A percentile compares a stretch with the other conserved stretches of the same genome.
Evolutionary conservation across 495 filamentous ascomycete genomes (phyloP).

Genomic region (Chaetomidium leptoderma): DNA sequence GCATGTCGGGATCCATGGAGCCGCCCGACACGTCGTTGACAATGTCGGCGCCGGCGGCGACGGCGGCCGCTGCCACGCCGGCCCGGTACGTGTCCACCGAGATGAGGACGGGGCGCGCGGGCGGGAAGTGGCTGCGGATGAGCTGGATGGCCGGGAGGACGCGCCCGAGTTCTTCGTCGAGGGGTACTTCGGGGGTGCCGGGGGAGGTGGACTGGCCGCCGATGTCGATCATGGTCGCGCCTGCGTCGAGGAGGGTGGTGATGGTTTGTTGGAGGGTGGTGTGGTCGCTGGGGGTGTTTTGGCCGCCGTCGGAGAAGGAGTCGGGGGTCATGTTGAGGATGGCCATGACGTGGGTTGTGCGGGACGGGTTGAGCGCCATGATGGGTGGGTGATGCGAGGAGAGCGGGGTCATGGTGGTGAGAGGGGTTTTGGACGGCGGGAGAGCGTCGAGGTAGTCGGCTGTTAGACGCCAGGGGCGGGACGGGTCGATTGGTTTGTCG

Average conservation of each 20-base stretch:
- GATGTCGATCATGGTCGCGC: slow-evolving; percentile 83
- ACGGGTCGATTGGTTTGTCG: slow-evolving; percentile 47
- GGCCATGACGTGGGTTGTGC: slow-evolving; percentile 80
- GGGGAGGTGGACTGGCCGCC: slow-evolving; percentile 92
- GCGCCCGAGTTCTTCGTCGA: slow-evolving; percentile 70
- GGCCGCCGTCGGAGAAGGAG: slow-evolving; percentile 92
- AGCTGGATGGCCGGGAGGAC: slow-evolving; percentile 72
- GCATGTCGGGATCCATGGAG: slow-evolving; percentile 72
- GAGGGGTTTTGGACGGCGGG: slow-evolving; percentile 44
- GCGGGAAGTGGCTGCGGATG: slow-evolving; percentile 62
- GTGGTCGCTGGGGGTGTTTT: slow-evolving; percentile 39
- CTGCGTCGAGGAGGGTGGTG: slow-evolving; percentile 53
- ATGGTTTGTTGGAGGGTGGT: slow-evolving; percentile 45
- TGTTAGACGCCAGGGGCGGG: slow-evolving; percentile 47
- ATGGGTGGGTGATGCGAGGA: slow-evolving; percentile 55
- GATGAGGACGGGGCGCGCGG: slow-evolving; percentile 60
- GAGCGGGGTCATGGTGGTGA: slow-evolving; percentile 68
- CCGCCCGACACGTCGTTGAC: slow-evolving; percentile 94
- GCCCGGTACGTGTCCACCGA: slow-evolving; percentile 92
- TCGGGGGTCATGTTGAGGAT: slow-evolving; percentile 95
- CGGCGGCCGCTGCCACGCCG: slow-evolving; percentile 72
- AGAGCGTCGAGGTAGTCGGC: slow-evolving; percentile 63
- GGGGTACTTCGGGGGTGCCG: slow-evolving; percentile 57
- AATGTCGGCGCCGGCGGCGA: slow-evolving; percentile 82
- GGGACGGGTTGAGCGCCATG: slow-evolving; percentile 56